phyloP scores from a whole-genome alignment of 305 asterid genomes.

The Plantago rigida region DNA sequence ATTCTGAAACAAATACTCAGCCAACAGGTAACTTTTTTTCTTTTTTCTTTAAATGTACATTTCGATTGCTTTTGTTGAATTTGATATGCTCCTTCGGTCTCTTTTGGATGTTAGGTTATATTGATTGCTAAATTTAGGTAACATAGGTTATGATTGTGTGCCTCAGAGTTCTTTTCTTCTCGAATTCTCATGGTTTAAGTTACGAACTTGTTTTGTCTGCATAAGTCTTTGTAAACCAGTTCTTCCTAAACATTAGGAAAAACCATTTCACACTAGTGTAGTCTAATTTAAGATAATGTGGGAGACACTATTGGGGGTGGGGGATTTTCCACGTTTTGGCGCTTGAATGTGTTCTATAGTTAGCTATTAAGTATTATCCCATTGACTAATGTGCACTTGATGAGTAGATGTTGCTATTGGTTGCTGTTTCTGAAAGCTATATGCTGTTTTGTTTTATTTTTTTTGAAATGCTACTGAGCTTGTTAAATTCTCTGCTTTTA shows the following conservation, averaged over 20 bases:
- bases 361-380: no score
- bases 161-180: neutral
- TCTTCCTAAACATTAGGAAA: no score
- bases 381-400: no score
- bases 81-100: constrained; percentile 6
- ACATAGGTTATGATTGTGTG: neutral
- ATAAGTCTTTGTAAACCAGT: no score
- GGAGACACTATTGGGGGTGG: no score
- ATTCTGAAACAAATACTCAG: constrained; percentile 42
- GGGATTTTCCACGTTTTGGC: no score
- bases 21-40: constrained; percentile 48
- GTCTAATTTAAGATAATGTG: no score
- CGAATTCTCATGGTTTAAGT: neutral
- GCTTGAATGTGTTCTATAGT: no score
- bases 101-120: neutral
- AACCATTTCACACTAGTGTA: no score
- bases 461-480: constrained; percentile 2
- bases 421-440: no score
- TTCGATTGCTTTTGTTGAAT: neutral
- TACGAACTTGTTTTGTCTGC: no score
- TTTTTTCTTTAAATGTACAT: neutral
- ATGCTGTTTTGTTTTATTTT: neutral
- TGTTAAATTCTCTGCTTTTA: neutral
- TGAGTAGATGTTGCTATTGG: no score
- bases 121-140: neutral